A percentile compares a stretch with the other conserved stretches of the same genome.
Evolutionary conservation across 2,329 filamentous ascomycete genomes (phyloP).

Genomic region (Clarireedia hainanense): DNA sequence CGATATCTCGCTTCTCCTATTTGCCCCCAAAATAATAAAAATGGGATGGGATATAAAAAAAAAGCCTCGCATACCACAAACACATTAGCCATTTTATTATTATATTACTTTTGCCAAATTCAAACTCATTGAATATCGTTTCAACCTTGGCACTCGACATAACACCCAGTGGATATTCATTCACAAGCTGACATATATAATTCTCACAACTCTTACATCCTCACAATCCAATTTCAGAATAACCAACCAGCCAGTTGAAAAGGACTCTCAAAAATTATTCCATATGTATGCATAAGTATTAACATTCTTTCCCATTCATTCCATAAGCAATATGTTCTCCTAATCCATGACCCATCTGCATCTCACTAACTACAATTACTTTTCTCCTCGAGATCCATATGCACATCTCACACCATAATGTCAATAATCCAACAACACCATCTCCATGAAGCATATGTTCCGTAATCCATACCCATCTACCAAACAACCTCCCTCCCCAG

Average conservation of each 20-base stretch:
- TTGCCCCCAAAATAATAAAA: too few species aligned
- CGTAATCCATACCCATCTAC: neutral
- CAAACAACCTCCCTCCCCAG: neutral
- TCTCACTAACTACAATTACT: neutral
- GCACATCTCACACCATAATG: neutral
- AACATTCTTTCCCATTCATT: neutral
- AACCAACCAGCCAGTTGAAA: neutral
- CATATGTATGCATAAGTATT: too few species aligned
- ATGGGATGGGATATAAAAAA: too few species aligned
- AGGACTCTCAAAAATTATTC: neutral
- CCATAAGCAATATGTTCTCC: neutral
- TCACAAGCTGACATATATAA: too few species aligned
- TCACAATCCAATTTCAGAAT: neutral
- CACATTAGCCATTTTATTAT: too few species aligned
- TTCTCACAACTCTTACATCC: too few species aligned
- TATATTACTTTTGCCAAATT: too few species aligned
- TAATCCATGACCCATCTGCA: neutral
- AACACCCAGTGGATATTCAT: too few species aligned
- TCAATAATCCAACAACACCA: neutral
- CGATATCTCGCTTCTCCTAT: too few species aligned
- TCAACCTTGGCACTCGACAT: too few species aligned
- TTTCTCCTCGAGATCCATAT: neutral
- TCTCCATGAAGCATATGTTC: neutral
- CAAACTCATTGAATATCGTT: too few species aligned
- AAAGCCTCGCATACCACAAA: too few species aligned